Base-by-base conservation (phyloP, 805 yeast genomes). In the Dipodascus albidus region DNA sequence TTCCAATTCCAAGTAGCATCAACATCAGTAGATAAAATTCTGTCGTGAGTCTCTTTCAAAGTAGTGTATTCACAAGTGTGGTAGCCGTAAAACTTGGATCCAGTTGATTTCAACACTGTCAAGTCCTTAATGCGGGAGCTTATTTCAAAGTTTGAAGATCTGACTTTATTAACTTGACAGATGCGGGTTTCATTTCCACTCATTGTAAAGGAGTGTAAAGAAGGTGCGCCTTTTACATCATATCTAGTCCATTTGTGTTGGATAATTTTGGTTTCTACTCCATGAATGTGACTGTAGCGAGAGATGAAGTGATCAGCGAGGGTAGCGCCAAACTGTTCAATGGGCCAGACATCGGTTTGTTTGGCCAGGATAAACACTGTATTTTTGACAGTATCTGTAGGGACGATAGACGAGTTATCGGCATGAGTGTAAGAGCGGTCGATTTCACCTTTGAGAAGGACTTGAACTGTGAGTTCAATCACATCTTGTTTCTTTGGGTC, bases 311-410 rank as follows among this genome's bases (percentile, higher is more conserved):
- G 96, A 62, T 81, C 73, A 48, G 87, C 95, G 58, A 90, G 72
- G 58, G 80, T 87, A 35, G 90, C 88, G 31, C 93, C 96, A 69
- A 87, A 90, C 54, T 84, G 76, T 75, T 90, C 97, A 59, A 86
- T 83, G 55, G 96, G 96, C 85, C 90, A 86, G 50, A 85, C 91
- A 58, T 88, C 87, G 50, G 80, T 76, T 64, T 78, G 82, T 70
- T 85, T 86, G 59, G 96, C 96, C 59, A 86, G 83, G 33, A 90
- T 76, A 65, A 85, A 75, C 58, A 87, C 80, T 51, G 96, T 89
- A 75, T 89, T 89, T 70, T 89, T 89, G 53, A 88, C 89, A 1
- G 96, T 87, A 69, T 89, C 96, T 6, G 97, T 90, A 55, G 97
- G 96, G 50, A 90, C 95, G 63, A 90, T 82, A n/a, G 85, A 79